Base-by-base conservation (phyloP, 768 basidiomycete genomes). In the Termitomyces sp. region DNA sequence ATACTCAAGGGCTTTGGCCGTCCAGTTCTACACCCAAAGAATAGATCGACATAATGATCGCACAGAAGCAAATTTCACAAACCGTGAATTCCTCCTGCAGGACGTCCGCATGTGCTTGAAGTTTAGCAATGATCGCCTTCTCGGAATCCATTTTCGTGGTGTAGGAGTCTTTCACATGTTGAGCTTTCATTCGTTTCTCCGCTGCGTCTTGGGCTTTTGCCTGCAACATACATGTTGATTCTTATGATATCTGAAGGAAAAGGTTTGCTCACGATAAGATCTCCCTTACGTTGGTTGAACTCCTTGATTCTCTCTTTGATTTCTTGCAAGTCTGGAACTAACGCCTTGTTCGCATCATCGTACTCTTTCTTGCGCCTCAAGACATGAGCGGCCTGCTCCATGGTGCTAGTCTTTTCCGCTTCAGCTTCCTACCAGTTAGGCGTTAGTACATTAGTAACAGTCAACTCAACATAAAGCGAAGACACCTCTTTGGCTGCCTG, bases 11-110 rank as follows among this genome's bases (percentile, higher is more conserved):
- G 91, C 93, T 41, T 80, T 80, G 3, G 66, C 72, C 2, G 82
- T 82, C 88, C 89, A 92, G 23, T 74, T 75, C 81, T 90, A 39
- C 40, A 19, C 37, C 4, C 19, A 48, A 8, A 52, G 30, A 28
- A 16, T 12, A 42, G 14, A 50, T 52, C 21, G 43, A 49, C 28
- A 40, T 23, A 23, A 28, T 30, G 11, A 19, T 45, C n/a, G 47
- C 44, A 54, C n/a, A 46, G 6, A 23, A 7, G 19, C 32, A 5
- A 39, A 28, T 21, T 42, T 19, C 34, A 68, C 78, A 16, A 61
- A 87, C 89, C 64, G 72, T 68, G 59, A 85, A 89, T 65, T 93
- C 88, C 54, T 77, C 68, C 62, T 87, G 74, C 17, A 89, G 66
- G 11, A 79, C 72, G 16, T 79, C 73, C 3, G 77, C 78, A 3